Evolutionary conservation across 192 early-diverging fungal species (phyloP).

Genomic region (Gaertneriomyces sp.): DNA sequence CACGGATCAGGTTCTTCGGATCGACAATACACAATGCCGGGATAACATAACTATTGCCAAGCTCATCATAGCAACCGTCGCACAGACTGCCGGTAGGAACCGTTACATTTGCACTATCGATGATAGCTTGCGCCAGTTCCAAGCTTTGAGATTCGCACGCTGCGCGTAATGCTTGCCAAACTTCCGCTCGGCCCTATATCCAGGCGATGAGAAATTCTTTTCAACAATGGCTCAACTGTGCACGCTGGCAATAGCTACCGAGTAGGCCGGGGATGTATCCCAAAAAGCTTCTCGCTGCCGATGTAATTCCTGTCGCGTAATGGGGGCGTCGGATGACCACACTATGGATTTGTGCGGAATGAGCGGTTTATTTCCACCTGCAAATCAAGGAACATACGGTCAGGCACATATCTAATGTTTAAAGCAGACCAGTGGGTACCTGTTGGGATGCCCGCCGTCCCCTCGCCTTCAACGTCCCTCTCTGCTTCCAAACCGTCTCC

Average conservation of each 20-base stretch:
- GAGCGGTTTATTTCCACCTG: conserved; percentile 28
- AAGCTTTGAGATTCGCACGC: conserved; percentile 51
- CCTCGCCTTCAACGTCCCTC: too few species aligned
- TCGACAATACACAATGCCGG: conserved; percentile 61
- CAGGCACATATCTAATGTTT: too few species aligned
- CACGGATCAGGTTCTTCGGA: conserved; percentile 11
- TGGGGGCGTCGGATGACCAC: conserved; percentile 41
- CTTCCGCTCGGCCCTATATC: conserved; percentile 57
- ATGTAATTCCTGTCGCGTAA: conserved; percentile 41
- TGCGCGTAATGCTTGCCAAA: conserved; percentile 72
- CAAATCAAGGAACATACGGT: background rate
- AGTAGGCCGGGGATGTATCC: conserved; percentile 70
- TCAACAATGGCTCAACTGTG: background rate
- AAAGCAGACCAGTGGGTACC: too few species aligned
- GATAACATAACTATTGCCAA: conserved; percentile 65
- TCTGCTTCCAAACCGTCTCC: too few species aligned
- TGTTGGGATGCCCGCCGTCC: too few species aligned
- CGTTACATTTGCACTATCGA: conserved; percentile 64
- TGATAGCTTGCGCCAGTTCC: conserved; percentile 56
- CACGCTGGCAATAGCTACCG: conserved; percentile 34
- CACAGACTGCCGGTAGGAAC: conserved; percentile 66
- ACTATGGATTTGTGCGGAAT: conserved; percentile 18
- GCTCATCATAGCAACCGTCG: conserved; percentile 80
- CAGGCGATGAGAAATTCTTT: background rate
- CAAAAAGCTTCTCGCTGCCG: conserved; percentile 63